phyloP scores from a whole-genome alignment of 1,284 basidiomycete species.

The Trametes pubescens region DNA sequence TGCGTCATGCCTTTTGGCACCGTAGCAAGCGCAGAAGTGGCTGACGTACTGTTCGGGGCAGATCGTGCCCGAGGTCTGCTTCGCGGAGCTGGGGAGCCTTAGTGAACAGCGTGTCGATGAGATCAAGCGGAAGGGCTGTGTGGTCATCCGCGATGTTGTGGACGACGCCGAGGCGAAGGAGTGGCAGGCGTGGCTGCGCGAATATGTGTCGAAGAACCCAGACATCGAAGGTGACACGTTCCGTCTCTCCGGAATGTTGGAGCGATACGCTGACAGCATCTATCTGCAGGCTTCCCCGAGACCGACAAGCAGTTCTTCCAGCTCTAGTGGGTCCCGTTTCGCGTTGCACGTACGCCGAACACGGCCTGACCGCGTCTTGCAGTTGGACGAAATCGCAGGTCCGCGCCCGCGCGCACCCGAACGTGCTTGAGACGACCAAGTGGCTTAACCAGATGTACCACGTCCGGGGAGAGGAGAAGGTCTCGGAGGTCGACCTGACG shows the following conservation, averaged over 20 bases:
- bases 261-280: neutral
- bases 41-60: constrained; percentile 33
- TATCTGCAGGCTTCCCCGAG: constrained; percentile 57
- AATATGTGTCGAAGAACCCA: constrained; percentile 66
- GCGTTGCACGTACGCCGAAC: too few relatives aligned
- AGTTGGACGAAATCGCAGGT: constrained; percentile 79
- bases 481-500: constrained; percentile 69
- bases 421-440: constrained; percentile 64
- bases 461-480: constrained; percentile 44
- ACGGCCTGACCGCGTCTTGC: neutral
- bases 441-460: constrained; percentile 77
- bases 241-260: too few relatives aligned
- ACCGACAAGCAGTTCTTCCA: constrained; percentile 76
- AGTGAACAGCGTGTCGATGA: constrained; percentile 53
- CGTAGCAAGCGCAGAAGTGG: neutral
- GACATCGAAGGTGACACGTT: constrained; percentile 52
- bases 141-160: constrained; percentile 71
- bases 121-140: constrained; percentile 64
- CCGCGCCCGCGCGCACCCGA: constrained; percentile 77
- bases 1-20: constrained; percentile 39
- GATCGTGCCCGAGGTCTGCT: constrained; percentile 66
- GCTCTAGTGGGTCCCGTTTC: constrained; percentile 59
- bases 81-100: constrained; percentile 59
- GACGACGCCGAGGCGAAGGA: constrained; percentile 58
- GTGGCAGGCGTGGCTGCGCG: constrained; percentile 65